Evolutionary conservation across 2,329 filamentous ascomycete species (phyloP).

Genomic region (Shiraia bambusicola): DNA sequence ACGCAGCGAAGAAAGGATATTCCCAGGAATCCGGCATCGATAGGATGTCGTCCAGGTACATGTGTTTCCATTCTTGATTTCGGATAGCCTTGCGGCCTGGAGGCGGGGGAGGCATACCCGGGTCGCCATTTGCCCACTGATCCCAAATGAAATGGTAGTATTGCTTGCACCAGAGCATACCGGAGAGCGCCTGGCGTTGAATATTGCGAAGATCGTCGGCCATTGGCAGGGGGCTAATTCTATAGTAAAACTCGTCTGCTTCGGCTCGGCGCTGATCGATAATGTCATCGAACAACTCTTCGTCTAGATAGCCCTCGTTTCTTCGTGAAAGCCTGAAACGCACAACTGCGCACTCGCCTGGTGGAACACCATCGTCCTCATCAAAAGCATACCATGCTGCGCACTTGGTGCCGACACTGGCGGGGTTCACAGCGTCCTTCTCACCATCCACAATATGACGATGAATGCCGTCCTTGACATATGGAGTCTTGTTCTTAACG

Average conservation of each 20-base stretch:
- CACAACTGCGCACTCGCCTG: slow-evolving; percentile 92
- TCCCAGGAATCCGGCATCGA: slow-evolving; percentile 99
- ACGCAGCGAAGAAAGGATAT: slow-evolving; percentile 96
- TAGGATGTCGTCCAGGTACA: slow-evolving; percentile 90
- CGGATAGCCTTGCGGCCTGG: slow-evolving; percentile 75
- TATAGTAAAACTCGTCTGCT: slow-evolving; percentile 93
- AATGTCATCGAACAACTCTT: slow-evolving; percentile 88
- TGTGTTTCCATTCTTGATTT: slow-evolving; percentile 89
- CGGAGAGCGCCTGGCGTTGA: slow-evolving; percentile 88
- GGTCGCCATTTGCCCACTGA: slow-evolving; percentile 95
- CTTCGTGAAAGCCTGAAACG: slow-evolving; percentile 84
- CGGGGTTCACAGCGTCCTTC: slow-evolving; percentile 78
- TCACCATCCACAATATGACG: slow-evolving; percentile 80
- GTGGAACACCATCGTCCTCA: slow-evolving; percentile 80
- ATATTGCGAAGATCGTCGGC: slow-evolving; percentile 91
- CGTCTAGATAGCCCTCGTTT: slow-evolving; percentile 77
- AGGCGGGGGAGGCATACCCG: slow-evolving; percentile 82
- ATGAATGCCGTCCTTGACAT: slow-evolving; percentile 96
- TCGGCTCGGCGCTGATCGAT: slow-evolving; percentile 85
- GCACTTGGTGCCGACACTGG: slow-evolving; percentile 78
- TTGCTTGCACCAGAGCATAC: slow-evolving; percentile 99
- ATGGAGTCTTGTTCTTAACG: slow-evolving; percentile 72
- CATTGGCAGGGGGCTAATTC: slow-evolving; percentile 91
- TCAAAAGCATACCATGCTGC: slow-evolving; percentile 93
- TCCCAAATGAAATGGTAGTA: slow-evolving; percentile 97